These are phyloP conservation scores for Calonectria naviculata DNA, from an alignment of 2,329 filamentous ascomycete species.

Conservation along the genomic window DNA sequence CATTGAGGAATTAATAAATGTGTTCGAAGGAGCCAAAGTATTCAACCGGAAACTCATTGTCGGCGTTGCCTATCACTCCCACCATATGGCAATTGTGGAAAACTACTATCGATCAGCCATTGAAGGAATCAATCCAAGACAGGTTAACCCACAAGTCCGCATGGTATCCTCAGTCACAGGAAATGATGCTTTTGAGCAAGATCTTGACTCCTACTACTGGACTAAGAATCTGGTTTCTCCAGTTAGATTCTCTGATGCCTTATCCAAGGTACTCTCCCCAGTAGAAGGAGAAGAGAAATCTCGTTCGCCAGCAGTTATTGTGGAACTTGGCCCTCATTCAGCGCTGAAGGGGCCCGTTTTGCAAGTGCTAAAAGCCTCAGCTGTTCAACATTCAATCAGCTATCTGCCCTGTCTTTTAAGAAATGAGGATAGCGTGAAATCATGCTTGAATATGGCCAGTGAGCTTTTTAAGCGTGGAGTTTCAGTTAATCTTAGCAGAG, in stretches of 20 bases:
- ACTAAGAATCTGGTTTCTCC: background rate
- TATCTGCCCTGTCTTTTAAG: background rate
- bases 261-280: background rate
- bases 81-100: background rate
- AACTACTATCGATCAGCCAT: background rate
- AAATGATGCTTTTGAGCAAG: background rate
- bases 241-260: background rate
- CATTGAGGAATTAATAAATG: background rate
- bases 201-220: background rate
- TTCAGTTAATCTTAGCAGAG: background rate
- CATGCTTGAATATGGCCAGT: background rate
- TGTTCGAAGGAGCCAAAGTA: background rate
- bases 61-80: background rate
- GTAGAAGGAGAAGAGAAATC: background rate
- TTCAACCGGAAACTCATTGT: background rate
- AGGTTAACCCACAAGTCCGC: background rate
- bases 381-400: background rate
- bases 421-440: background rate
- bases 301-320: background rate
- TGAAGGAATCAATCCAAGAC: background rate
- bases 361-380: background rate
- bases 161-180: background rate
- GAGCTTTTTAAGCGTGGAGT: background rate
- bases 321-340: background rate
- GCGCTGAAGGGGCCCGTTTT: background rate